phyloP scores from a whole-genome alignment of 352 stramenopile species.

The Globisporangium nagaii region DNA sequence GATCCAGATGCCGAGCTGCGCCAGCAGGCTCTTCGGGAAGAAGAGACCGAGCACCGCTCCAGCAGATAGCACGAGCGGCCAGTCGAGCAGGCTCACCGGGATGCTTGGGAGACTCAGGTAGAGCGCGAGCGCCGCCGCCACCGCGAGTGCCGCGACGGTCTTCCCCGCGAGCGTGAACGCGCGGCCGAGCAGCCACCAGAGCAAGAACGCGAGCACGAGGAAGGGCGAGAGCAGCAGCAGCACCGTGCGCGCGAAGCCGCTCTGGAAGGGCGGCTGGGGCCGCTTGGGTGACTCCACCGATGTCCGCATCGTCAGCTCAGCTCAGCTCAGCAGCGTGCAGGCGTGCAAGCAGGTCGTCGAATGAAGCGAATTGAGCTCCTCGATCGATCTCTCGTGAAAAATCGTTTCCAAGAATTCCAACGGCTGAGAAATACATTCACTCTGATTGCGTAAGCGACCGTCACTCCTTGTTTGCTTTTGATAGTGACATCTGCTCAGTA shows the following conservation, averaged over 20 bases:
- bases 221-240: slow-evolving; percentile 43
- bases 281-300: not conserved
- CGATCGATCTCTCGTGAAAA: not conserved
- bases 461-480: too few species aligned
- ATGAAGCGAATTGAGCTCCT: not conserved
- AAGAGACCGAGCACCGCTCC: slow-evolving; percentile 13
- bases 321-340: too few species aligned
- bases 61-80: slow-evolving; percentile 46
- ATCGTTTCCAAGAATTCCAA: not conserved
- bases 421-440: not conserved
- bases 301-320: not conserved
- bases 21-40: not conserved
- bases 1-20: slow-evolving; percentile 23
- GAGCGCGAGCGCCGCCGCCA: slow-evolving; percentile 33
- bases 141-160: slow-evolving; percentile 19
- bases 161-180: slow-evolving; percentile 40
- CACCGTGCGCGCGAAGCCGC: slow-evolving; percentile 5
- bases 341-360: not conserved
- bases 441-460: not conserved
- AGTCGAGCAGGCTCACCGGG: slow-evolving; percentile 43
- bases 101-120: slow-evolving; percentile 52
- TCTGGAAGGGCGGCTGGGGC: slow-evolving; percentile 9
- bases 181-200: slow-evolving; percentile 50
- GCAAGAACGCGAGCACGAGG: slow-evolving; percentile 32
- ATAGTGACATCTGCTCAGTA: too few species aligned